These are phyloP conservation scores for Wickerhamiella occidentalis DNA, from an alignment of 805 yeast species.

Conservation along the genomic window DNA sequence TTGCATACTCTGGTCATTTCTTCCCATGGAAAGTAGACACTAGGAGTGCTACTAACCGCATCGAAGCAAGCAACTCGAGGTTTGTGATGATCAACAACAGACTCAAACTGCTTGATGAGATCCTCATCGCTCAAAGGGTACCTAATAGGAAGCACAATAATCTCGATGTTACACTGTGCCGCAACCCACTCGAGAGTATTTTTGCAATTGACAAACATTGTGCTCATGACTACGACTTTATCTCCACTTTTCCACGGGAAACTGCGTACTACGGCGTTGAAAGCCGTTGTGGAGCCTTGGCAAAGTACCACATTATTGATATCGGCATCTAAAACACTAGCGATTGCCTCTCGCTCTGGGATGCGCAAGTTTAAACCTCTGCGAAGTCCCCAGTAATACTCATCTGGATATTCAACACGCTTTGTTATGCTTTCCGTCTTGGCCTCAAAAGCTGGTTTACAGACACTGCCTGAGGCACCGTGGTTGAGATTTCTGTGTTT, in stretches of 20 bases:
- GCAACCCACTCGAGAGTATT: constrained; percentile 33
- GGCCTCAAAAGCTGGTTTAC: constrained; percentile 35
- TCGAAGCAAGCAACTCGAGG: constrained; percentile 38
- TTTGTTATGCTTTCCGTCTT: constrained; percentile 26
- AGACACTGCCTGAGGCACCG: constrained; percentile 52
- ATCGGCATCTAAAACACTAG: constrained; percentile 38
- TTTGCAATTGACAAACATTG: constrained; percentile 43
- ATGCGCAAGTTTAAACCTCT: constrained; percentile 21
- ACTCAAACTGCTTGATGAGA: constrained; percentile 29
- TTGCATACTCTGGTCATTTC: constrained; percentile 36
- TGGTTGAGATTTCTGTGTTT: constrained; percentile 41
- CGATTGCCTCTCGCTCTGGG: constrained; percentile 30
- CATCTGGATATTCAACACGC: constrained; percentile 37
- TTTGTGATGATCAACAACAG: constrained; percentile 18
- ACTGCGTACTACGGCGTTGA: constrained; percentile 45
- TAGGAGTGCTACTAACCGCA: constrained; percentile 54
- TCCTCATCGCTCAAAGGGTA: constrained; percentile 38
- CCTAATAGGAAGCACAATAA: constrained; percentile 30
- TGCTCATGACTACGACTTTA: constrained; percentile 36
- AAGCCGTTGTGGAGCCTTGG: constrained; percentile 48
- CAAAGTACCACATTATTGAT: constrained; percentile 40
- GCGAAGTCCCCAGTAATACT: constrained; percentile 29
- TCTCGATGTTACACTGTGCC: constrained; percentile 26
- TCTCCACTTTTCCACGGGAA: constrained; percentile 42
- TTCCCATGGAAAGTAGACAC: constrained; percentile 45